Conservation (phyloP, 169 alveolate genomes). For the Toxoplasma gondii region DNA sequence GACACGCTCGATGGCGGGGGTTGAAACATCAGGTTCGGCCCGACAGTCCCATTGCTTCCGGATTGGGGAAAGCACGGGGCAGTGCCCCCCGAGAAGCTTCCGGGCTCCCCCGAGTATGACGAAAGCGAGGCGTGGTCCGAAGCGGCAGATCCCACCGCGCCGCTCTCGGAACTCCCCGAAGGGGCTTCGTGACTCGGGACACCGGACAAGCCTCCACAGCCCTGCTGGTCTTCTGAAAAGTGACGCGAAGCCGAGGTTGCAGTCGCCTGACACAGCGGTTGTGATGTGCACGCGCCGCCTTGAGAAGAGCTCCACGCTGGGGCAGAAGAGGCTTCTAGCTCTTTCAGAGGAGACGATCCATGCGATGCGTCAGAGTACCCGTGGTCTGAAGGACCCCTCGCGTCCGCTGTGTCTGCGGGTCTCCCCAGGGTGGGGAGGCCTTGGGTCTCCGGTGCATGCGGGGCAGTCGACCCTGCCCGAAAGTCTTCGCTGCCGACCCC, state of each 20-base stretch:
- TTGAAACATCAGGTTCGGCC: background rate
- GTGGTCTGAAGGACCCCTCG: background rate
- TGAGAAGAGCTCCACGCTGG: background rate
- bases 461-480: background rate
- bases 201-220: background rate
- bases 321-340: background rate
- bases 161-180: background rate
- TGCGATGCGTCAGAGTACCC: background rate
- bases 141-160: background rate
- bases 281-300: background rate
- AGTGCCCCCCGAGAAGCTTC: background rate
- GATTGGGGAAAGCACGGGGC: background rate
- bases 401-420: background rate
- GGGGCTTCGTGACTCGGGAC: background rate
- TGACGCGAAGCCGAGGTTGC: background rate
- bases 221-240: background rate
- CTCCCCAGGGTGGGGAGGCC: background rate
- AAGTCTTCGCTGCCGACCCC: background rate
- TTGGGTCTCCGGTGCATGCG: background rate
- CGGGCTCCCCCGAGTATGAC: background rate
- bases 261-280: background rate
- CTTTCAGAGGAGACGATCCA: background rate
- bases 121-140: background rate
- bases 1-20: background rate
- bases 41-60: background rate